Percentiles rank a stretch among this genome's conserved stretches.
Conservation (phyloP, 202 grass and related monocot genomes). For the Digitaria exilis region DNA sequence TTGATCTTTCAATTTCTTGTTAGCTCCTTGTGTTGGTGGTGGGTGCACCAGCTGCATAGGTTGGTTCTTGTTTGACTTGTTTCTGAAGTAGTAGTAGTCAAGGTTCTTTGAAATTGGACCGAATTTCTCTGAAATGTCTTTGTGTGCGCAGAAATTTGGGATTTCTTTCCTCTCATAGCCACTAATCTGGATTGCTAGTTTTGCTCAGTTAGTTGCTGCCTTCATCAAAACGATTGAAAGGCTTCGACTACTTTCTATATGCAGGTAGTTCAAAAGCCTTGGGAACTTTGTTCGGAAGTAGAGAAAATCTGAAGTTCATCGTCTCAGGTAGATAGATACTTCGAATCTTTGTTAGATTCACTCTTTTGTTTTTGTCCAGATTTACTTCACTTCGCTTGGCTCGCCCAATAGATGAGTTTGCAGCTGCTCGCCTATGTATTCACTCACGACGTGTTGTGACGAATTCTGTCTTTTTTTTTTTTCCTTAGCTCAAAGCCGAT, state of each 20-base stretch:
- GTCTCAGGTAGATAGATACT: conserved; percentile 40
- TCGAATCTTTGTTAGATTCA: conserved; percentile 30
- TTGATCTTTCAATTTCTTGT: conserved; percentile 41
- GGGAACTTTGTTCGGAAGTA: conserved; percentile 1
- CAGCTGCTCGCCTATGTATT: background rate
- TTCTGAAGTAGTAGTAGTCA: conserved; percentile 24
- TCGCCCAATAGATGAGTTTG: conserved; percentile 23
- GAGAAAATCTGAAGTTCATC: conserved; percentile 36
- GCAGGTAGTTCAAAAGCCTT: conserved; percentile 30
- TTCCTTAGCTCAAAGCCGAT: background rate
- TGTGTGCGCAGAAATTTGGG: background rate
- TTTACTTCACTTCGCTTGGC: conserved; percentile 17
- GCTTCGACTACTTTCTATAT: conserved; percentile 31
- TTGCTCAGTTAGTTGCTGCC: conserved; percentile 30
- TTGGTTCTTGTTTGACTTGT: conserved; percentile 19
- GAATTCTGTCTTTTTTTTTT: background rate
- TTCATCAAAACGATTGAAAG: conserved; percentile 37
- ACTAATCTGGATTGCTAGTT: conserved; percentile 40
- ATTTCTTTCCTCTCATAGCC: conserved; percentile 9
- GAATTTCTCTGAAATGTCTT: conserved; percentile 23
- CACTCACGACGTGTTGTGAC: background rate
- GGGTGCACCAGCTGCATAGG: conserved; percentile 43
- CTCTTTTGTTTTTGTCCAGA: conserved; percentile 6
- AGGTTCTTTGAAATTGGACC: conserved; percentile 20
- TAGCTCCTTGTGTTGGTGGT: conserved; percentile 47